A percentile compares a stretch with the other conserved stretches of the same genome.
Evolutionary conservation across 179 eudicot species (phyloP).

Genomic region (Actinidia arguta): DNA sequence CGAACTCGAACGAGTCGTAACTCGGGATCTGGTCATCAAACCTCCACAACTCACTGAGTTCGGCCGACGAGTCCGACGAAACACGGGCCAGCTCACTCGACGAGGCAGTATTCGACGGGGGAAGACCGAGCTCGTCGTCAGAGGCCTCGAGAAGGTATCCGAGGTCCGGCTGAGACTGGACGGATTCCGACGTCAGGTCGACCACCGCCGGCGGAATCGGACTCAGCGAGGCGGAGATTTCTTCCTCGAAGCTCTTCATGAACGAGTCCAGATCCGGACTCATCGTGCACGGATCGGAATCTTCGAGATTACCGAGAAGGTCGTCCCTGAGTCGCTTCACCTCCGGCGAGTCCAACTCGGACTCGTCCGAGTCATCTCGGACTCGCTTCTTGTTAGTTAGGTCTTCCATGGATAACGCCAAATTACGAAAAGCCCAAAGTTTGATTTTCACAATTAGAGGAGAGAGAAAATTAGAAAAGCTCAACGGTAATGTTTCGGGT

Average conservation of each 20-base stretch:
- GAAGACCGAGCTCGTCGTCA: slow-evolving; percentile 64
- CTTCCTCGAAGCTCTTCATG: slow-evolving; percentile 75
- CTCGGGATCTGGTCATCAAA: slow-evolving; percentile 41
- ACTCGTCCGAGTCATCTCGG: slow-evolving; percentile 49
- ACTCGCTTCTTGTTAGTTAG: slow-evolving; percentile 43
- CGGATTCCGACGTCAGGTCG: slow-evolving; percentile 37
- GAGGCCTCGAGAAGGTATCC: slow-evolving; percentile 57
- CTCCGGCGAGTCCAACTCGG: slow-evolving; percentile 42
- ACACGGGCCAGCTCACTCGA: slow-evolving; percentile 30
- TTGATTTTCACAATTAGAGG: background rate
- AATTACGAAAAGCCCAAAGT: background rate
- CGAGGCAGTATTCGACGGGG: slow-evolving; percentile 35
- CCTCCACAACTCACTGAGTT: slow-evolving; percentile 54
- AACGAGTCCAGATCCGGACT: slow-evolving; percentile 67
- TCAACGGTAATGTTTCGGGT: background rate
- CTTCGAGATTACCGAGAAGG: slow-evolving; percentile 56
- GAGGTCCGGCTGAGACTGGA: slow-evolving; percentile 43
- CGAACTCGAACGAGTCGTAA: slow-evolving; percentile 63
- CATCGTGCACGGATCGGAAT: slow-evolving; percentile 44
- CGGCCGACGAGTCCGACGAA: slow-evolving; percentile 40
- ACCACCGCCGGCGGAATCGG: slow-evolving; percentile 16
- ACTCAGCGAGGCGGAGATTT: slow-evolving; percentile 34
- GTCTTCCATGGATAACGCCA: slow-evolving; percentile 22
- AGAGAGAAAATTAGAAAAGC: background rate
- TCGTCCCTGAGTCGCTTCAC: slow-evolving; percentile 60